A percentile compares a stretch with the other conserved stretches of the same genome.
These are phyloP conservation scores for Afroboletus lepidellus DNA, from an alignment of 1,284 basidiomycete genomes.

Conservation along the genomic window DNA sequence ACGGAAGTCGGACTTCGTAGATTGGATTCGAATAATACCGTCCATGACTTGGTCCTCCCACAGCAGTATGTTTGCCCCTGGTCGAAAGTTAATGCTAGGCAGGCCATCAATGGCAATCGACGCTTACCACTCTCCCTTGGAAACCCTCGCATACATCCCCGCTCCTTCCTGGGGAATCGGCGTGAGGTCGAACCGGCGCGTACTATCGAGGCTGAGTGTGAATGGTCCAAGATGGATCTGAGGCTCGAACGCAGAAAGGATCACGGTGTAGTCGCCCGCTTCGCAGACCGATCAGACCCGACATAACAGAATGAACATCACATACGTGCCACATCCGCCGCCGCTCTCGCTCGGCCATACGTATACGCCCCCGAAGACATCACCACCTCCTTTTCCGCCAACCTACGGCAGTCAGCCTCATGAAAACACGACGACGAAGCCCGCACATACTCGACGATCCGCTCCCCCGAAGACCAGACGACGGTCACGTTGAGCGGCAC, in stretches of 20 bases:
- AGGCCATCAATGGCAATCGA: neutral
- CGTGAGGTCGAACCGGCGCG: conserved; percentile 62
- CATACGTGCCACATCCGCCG: conserved; percentile 57
- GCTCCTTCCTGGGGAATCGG: conserved; percentile 88
- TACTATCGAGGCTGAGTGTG: conserved; percentile 61
- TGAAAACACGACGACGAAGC: neutral
- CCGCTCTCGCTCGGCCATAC: conserved; percentile 70
- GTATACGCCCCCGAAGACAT: conserved; percentile 79
- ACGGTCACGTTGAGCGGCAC: conserved; percentile 75
- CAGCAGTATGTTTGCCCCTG: conserved; percentile 57
- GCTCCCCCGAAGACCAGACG: conserved; percentile 73
- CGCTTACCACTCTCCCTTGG: conserved; percentile 70
- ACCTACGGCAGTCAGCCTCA: conserved; percentile 34
- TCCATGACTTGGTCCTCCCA: conserved; percentile 64
- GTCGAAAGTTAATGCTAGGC: neutral
- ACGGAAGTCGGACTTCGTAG: conserved; percentile 59
- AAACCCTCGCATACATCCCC: conserved; percentile 78
- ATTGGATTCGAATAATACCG: conserved; percentile 67
- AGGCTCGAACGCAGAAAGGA: conserved; percentile 83
- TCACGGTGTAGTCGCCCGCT: conserved; percentile 82
- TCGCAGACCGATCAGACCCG: neutral
- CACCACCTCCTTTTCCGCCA: conserved; percentile 65
- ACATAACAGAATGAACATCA: neutral
- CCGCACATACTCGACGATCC: conserved; percentile 69
- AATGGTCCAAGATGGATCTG: conserved; percentile 61